These are phyloP conservation scores for Lizonia empirigonia DNA, from an alignment of 2,329 filamentous ascomycete genomes.

Conservation along the genomic window DNA sequence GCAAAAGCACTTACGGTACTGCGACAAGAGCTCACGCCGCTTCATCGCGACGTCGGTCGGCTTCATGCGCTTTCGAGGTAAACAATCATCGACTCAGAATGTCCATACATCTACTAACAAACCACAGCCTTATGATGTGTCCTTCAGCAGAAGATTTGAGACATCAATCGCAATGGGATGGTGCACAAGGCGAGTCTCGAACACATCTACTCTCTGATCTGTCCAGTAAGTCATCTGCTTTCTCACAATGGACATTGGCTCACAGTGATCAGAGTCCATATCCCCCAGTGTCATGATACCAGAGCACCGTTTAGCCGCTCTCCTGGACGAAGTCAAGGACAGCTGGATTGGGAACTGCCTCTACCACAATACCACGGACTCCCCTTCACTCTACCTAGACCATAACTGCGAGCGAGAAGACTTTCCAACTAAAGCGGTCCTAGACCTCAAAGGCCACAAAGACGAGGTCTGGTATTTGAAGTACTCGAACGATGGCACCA, in stretches of 20 bases:
- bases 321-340: slow-evolving; percentile 83
- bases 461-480: slow-evolving; percentile 91
- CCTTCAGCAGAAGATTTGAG: slow-evolving; percentile 76
- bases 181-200: slow-evolving; percentile 75
- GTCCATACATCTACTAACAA: slow-evolving; percentile 23
- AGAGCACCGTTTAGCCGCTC: slow-evolving; percentile 79
- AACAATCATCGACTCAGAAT: slow-evolving; percentile 14
- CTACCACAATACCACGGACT: slow-evolving; percentile 80
- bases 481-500: slow-evolving; percentile 86
- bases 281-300: slow-evolving; percentile 97
- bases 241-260: slow-evolving; percentile 7
- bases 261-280: slow-evolving; percentile 70
- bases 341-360: slow-evolving; percentile 82
- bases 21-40: slow-evolving; percentile 82
- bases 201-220: slow-evolving; percentile 77
- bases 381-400: slow-evolving; percentile 87
- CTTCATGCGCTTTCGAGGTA: slow-evolving; percentile 81
- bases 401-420: slow-evolving; percentile 79
- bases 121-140: slow-evolving; percentile 81
- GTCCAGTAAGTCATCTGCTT: slow-evolving; percentile 66
- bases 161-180: slow-evolving; percentile 81
- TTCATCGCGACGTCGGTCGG: slow-evolving; percentile 77
- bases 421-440: slow-evolving; percentile 75
- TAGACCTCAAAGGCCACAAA: slow-evolving; percentile 73
- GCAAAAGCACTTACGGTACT: slow-evolving; percentile 79